Conservation (phyloP, 2,329 filamentous ascomycete species). For the Cordyceps farinosa region DNA sequence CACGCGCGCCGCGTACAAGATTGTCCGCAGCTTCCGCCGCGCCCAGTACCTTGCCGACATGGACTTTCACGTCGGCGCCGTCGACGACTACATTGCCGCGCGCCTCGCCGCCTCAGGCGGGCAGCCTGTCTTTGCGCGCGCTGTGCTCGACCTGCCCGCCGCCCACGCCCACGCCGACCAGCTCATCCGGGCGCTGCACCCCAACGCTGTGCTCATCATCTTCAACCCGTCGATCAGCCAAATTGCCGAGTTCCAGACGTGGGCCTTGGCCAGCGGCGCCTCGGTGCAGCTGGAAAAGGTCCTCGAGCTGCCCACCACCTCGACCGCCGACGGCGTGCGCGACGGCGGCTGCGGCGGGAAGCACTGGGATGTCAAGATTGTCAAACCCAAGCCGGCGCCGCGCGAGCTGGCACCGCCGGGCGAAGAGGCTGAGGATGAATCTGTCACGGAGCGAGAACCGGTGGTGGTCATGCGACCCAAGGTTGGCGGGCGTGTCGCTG, state of each 20-base stretch:
- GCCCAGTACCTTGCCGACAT: conserved; percentile 68
- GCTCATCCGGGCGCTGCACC: conserved; percentile 56
- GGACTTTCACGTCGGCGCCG: conserved; percentile 69
- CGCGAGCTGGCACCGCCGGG: conserved; percentile 18
- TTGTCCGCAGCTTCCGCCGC: conserved; percentile 63
- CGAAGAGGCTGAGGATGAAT: not conserved
- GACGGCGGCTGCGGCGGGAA: conserved; percentile 48
- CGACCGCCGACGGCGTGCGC: conserved; percentile 39
- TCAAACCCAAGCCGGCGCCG: conserved; percentile 28
- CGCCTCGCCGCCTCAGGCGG: conserved; percentile 42
- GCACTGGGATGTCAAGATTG: conserved; percentile 61
- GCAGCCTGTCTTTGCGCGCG: conserved; percentile 65
- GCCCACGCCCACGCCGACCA: conserved; percentile 47
- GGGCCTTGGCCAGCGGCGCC: conserved; percentile 49
- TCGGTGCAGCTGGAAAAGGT: conserved; percentile 55
- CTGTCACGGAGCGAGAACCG: conserved; percentile 11
- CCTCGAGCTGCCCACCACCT: conserved; percentile 51
- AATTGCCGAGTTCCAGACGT: conserved; percentile 57
- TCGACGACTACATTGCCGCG: conserved; percentile 58
- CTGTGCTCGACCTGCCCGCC: conserved; percentile 69
- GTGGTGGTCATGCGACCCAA: conserved; percentile 41
- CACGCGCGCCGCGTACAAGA: conserved; percentile 59
- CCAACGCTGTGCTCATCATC: conserved; percentile 62
- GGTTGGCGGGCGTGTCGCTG: conserved; percentile 38
- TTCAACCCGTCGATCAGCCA: conserved; percentile 79